Conservation (phyloP, 805 yeast genomes). For the Kregervanrija fluxuum region DNA sequence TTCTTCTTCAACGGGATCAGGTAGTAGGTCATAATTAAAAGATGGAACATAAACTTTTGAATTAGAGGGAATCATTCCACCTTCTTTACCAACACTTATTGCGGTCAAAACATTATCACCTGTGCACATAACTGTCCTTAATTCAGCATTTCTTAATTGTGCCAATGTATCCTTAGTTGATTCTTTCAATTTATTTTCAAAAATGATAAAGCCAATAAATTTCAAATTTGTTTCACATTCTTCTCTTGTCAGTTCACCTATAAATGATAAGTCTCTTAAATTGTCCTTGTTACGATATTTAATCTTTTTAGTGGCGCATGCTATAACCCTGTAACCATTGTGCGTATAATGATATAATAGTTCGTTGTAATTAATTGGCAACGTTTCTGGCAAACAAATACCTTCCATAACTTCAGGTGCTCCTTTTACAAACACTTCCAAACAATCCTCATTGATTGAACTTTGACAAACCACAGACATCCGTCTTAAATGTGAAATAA, state of each 20-base stretch:
- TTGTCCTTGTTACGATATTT: slow-evolving; percentile 11
- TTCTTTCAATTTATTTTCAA: slow-evolving; percentile 82
- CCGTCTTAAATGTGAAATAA: slow-evolving; percentile 75
- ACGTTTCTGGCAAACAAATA: slow-evolving; percentile 61
- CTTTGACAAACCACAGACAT: slow-evolving; percentile 76
- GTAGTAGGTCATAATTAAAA: slow-evolving; percentile 30
- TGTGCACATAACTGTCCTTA: slow-evolving; percentile 92
- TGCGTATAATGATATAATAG: slow-evolving; percentile 81
- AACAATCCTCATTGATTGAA: slow-evolving; percentile 22
- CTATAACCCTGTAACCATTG: slow-evolving; percentile 91
- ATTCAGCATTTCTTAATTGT: slow-evolving; percentile 55
- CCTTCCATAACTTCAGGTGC: slow-evolving; percentile 92
- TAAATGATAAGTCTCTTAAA: slow-evolving; percentile 37
- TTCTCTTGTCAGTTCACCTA: slow-evolving; percentile 49
- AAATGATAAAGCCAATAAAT: slow-evolving; percentile 83
- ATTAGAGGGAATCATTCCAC: slow-evolving; percentile 49
- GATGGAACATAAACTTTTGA: slow-evolving; percentile 56
- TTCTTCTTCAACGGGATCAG: slow-evolving; percentile 6
- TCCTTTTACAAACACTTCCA: slow-evolving; percentile 74
- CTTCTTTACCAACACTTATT: slow-evolving; percentile 83
- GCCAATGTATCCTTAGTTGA: slow-evolving; percentile 56
- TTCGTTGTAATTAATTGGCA: slow-evolving; percentile 72
- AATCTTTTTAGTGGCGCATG: slow-evolving; percentile 63
- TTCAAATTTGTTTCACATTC: slow-evolving; percentile 61
- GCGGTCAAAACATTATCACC: slow-evolving; percentile 97